Evolutionary conservation across 1,139 yeast genomes (phyloP).

Genomic region (Candida mesenterica): DNA sequence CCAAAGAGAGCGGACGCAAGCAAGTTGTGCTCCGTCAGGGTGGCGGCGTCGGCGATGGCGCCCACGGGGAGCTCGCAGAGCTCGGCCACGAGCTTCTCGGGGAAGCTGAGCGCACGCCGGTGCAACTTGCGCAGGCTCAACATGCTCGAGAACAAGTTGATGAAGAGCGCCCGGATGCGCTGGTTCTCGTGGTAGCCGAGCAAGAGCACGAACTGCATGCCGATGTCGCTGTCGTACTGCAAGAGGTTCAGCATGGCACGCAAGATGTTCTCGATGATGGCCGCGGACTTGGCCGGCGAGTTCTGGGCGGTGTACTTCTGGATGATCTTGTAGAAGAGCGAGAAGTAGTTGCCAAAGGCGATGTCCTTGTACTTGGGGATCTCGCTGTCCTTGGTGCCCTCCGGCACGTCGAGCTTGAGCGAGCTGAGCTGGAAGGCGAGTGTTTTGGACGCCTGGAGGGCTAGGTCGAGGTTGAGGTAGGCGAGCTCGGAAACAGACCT

Average conservation of each 20-base stretch:
- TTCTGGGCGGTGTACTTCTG: constrained; percentile 51
- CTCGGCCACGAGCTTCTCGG: constrained; percentile 22
- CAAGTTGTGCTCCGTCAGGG: constrained; percentile 43
- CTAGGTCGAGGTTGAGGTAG: constrained; percentile 60
- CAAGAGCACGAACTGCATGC: constrained; percentile 73
- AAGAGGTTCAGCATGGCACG: constrained; percentile 66
- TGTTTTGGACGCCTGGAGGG: constrained; percentile 63
- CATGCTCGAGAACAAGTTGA: constrained; percentile 73
- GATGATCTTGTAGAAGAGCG: constrained; percentile 65
- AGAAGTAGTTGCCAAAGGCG: constrained; percentile 70
- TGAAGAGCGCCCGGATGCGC: constrained; percentile 66
- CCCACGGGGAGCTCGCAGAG: constrained; percentile 26
- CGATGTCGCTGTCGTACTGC: constrained; percentile 73
- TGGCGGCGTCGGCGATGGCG: constrained; percentile 70
- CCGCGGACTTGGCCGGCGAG: constrained; percentile 49
- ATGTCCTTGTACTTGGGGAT: constrained; percentile 57
- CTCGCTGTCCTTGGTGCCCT: constrained; percentile 57
- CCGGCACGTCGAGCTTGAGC: constrained; percentile 61
- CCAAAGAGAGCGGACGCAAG: constrained; percentile 69
- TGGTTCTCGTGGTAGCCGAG: constrained; percentile 72
- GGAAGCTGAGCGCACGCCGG: constrained; percentile 24
- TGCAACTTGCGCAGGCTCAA: constrained; percentile 41
- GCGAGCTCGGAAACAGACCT: constrained; percentile 39
- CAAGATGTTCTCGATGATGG: constrained; percentile 65
- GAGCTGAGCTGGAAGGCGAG: constrained; percentile 54